These are phyloP conservation scores for Wickerhamomyces hampshirensis DNA, from an alignment of 805 yeast genomes.

Conservation along the genomic window DNA sequence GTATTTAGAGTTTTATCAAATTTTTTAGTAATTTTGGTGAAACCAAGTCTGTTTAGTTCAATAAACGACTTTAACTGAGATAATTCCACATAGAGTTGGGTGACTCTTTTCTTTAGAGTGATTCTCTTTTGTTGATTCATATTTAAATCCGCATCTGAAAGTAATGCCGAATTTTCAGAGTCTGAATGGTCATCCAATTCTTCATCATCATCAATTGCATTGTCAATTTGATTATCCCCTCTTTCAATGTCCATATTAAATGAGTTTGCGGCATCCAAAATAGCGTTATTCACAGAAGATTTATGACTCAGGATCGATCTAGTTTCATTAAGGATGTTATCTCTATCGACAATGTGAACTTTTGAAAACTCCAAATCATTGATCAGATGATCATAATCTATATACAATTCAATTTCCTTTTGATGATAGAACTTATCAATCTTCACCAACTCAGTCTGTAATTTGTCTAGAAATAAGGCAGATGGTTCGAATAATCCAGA, in stretches of 20 bases:
- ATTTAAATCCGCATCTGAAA: constrained; percentile 45
- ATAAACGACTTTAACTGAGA: constrained; percentile 80
- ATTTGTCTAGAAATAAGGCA: constrained; percentile 40
- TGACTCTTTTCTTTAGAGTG: constrained; percentile 62
- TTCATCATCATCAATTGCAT: constrained; percentile 33
- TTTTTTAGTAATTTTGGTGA: constrained; percentile 82
- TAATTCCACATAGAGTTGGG: constrained; percentile 61
- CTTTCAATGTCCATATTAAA: constrained; percentile 19
- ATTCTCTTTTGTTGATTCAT: constrained; percentile 49
- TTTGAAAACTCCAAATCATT: constrained; percentile 41
- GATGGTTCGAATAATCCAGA: constrained; percentile 30
- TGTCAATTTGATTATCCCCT: constrained; percentile 28
- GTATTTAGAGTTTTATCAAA: constrained; percentile 76
- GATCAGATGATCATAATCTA: constrained; percentile 40
- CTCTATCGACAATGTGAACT: constrained; percentile 22
- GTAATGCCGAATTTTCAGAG: constrained; percentile 43
- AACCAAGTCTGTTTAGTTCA: constrained; percentile 82
- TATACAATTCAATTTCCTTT: constrained; percentile 42
- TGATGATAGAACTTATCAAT: constrained; percentile 46
- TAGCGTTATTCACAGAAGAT: constrained; percentile 19
- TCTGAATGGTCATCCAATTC: constrained; percentile 36
- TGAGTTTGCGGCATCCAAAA: constrained; percentile 15
- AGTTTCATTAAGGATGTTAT: constrained; percentile 19
- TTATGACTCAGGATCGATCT: constrained; percentile 21
- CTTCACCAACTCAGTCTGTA: constrained; percentile 45